Evolutionary conservation across 2,329 filamentous ascomycete species (phyloP).

Genomic region (Apiospora rasikravindrae): DNA sequence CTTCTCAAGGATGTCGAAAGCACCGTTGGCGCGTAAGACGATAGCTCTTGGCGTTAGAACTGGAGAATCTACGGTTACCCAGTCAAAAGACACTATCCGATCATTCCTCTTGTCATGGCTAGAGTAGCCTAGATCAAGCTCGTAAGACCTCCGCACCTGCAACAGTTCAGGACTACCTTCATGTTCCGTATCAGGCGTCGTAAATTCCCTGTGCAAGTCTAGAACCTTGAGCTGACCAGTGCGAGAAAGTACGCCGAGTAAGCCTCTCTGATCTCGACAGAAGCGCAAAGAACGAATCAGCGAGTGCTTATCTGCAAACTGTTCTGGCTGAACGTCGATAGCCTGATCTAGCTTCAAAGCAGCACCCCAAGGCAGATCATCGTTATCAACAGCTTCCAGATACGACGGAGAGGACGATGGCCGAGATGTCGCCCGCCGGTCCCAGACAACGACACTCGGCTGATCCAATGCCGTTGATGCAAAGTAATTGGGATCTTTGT

Average conservation of each 20-base stretch:
- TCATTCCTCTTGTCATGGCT: conserved; percentile 59
- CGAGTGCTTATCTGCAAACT: conserved; percentile 61
- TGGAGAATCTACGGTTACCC: conserved; percentile 64
- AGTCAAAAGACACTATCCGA: conserved; percentile 71
- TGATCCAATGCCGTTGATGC: conserved; percentile 79
- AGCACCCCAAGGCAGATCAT: conserved; percentile 67
- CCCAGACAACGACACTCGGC: conserved; percentile 78
- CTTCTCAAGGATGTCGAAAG: conserved; percentile 66
- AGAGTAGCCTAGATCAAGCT: conserved; percentile 64
- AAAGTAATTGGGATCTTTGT: conserved; percentile 82
- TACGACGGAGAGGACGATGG: conserved; percentile 60
- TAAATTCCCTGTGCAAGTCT: conserved; percentile 61
- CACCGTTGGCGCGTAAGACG: conserved; percentile 64
- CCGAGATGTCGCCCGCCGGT: conserved; percentile 67
- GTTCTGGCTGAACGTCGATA: conserved; percentile 59
- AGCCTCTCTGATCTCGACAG: conserved; percentile 65
- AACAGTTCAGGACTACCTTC: conserved; percentile 63
- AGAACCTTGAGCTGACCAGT: conserved; percentile 68
- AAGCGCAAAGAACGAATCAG: conserved; percentile 68
- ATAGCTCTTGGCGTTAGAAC: conserved; percentile 62
- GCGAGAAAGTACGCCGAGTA: conserved; percentile 65
- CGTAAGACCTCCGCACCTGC: conserved; percentile 63
- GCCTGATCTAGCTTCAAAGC: conserved; percentile 62
- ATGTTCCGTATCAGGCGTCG: conserved; percentile 45
- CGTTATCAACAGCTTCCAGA: conserved; percentile 62